Evolutionary conservation across 495 filamentous ascomycete genomes (phyloP), one percentile per base, ranked within the genome.

Genomic region (Neurospora tetraspora): DNA sequence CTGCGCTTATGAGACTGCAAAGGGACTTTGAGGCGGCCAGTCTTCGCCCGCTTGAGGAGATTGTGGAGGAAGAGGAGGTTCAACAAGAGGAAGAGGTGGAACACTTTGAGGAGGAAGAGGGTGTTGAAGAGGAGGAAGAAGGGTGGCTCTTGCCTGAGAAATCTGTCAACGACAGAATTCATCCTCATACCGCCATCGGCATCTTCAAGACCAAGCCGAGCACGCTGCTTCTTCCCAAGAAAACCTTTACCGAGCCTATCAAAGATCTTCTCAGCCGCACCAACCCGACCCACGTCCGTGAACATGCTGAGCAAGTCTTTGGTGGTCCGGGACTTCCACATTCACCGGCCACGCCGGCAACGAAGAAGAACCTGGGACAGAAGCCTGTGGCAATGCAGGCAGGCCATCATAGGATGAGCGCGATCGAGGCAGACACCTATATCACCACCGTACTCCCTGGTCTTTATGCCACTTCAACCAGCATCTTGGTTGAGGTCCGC

Each of bases 371-470:
- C 69, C 81, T 87, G 61, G 87, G 88, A 39, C 92, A 95, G 80
- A 87, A 88, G 72, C 84, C 88, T 3, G 90, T 98, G 36, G 85
- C 86, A 2, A 79, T 98, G 23, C 86, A 90, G 74, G 91, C 93
- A 3, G 85, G 86, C 5, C 91, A 96, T 71, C 83, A 86, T 70
- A 82, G 83, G 38, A 96, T 98, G 93, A 84, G 84, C 5, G 89
- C 93, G 37, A 95, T 97, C 81, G 92, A 97, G 78, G 92, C 90
- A n/a, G 93, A 97, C 84, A 87, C 90, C 4, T 98, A 89, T 75
- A 76, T 97, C 36, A 88, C 94, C 5, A 88, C 89, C 9, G 85
- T 96, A 12, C 89, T 97, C 78, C 95, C 96, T 1, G 91, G 90
- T 1, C 86, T 91, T 71, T 97, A 97, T 79, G 89, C 94, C 1